Percentiles rank a stretch among this genome's conserved stretches.
Evolutionary conservation across 148 eudicot species (phyloP).

Genomic region (Persicaria maculosa): DNA sequence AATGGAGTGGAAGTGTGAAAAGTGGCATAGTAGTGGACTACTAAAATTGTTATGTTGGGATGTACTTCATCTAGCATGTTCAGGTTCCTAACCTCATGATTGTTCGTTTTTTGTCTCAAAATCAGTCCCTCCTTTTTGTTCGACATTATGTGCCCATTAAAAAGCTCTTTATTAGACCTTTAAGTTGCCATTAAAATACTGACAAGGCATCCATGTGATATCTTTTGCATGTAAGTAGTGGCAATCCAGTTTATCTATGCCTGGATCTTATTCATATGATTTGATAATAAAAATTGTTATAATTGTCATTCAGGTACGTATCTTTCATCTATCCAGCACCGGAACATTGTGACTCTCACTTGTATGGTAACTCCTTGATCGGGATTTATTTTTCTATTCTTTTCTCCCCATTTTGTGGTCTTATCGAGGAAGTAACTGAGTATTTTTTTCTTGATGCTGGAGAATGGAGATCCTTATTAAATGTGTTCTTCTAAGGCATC

Average conservation of each 20-base stretch:
- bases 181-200: neutral
- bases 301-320: conserved; percentile 55
- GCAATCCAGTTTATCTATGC: neutral
- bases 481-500: too few species aligned
- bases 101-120: neutral
- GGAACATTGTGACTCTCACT: conserved; percentile 93
- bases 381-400: too few species aligned
- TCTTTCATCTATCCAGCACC: conserved; percentile 87
- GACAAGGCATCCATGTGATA: neutral
- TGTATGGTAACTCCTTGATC: too few species aligned
- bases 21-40: neutral
- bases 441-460: too few species aligned
- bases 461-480: too few species aligned
- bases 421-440: too few species aligned
- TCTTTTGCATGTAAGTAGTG: neutral
- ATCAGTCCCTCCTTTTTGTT: neutral
- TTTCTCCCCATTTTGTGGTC: too few species aligned
- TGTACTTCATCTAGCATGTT: neutral
- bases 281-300: neutral
- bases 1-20: neutral
- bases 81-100: neutral
- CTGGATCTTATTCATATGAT: neutral
- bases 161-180: neutral
- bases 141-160: too few species aligned
- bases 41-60: neutral